Percentiles rank a stretch among this genome's conserved stretches.
These are phyloP conservation scores for Glarea lozoyensis DNA, from an alignment of 495 filamentous ascomycete genomes.

Conservation along the genomic window DNA sequence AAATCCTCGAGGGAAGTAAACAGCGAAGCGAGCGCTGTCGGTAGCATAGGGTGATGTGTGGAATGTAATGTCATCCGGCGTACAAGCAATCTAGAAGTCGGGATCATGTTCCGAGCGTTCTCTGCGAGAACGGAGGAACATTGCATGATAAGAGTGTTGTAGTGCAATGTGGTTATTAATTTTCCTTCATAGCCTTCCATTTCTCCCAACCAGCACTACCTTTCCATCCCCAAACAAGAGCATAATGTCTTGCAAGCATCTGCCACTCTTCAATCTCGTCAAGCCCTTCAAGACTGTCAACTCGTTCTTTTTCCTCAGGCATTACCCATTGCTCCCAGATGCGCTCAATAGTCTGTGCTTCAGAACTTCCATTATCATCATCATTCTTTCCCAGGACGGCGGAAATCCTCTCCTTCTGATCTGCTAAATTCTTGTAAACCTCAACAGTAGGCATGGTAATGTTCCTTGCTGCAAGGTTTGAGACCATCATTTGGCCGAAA, in stretches of 20 bases:
- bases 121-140: too few species aligned
- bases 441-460: constrained; percentile 79
- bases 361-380: constrained; percentile 27
- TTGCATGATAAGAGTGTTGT: too few species aligned
- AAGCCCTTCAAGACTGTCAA: constrained; percentile 72
- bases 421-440: constrained; percentile 52
- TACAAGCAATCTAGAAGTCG: too few species aligned
- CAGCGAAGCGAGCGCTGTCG: too few species aligned
- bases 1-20: too few species aligned
- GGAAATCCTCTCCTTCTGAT: constrained; percentile 57
- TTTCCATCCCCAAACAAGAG: constrained; percentile 63
- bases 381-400: constrained; percentile 45
- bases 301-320: constrained; percentile 67
- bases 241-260: constrained; percentile 81
- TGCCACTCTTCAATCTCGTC: constrained; percentile 97
- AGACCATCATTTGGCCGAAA: constrained; percentile 84
- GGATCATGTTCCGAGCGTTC: too few species aligned
- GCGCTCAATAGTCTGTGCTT: constrained; percentile 59
- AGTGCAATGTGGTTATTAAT: too few species aligned
- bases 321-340: constrained; percentile 70
- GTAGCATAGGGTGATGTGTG: too few species aligned
- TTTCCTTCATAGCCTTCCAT: constrained; percentile 3
- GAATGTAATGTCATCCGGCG: too few species aligned
- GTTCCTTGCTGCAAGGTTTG: constrained; percentile 76
- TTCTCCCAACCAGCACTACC: constrained; percentile 8